Evolutionary conservation across 208 protist species (phyloP).

Genomic region (Blastocrithidia nonstop): DNA sequence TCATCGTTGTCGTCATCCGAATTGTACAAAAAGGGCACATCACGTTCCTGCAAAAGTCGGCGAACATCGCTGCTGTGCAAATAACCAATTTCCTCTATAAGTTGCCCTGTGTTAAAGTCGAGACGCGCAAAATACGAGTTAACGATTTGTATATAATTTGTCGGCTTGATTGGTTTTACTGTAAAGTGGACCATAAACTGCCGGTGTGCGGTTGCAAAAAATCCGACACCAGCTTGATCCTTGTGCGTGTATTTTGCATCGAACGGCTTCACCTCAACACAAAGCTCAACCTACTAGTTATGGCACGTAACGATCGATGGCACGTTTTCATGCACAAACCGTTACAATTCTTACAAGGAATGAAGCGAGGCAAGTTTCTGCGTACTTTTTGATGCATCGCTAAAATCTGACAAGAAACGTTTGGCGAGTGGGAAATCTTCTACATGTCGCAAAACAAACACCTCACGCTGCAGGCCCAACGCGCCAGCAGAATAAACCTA

Average conservation of each 20-base stretch:
- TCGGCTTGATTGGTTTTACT: conserved; percentile 6
- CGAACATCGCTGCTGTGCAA: conserved; percentile 35
- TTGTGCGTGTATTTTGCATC: conserved; percentile 20
- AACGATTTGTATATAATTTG: conserved; percentile 19
- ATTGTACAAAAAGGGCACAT: conserved; percentile 3
- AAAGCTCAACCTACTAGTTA: conserved; percentile 35
- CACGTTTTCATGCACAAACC: conserved; percentile 9
- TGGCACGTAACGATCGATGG: conserved; percentile 15
- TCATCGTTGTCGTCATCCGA: conserved; percentile 5
- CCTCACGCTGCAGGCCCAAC: conserved; percentile 26
- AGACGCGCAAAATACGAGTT: conserved; percentile 60
- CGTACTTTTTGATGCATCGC: conserved; percentile 7
- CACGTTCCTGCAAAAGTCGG: conserved; percentile 23
- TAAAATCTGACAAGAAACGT: conserved; percentile 21
- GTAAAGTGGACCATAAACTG: conserved; percentile 33
- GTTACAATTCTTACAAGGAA: too few relatives aligned
- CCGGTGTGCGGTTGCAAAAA: conserved; percentile 40
- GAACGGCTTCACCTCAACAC: conserved; percentile 26
- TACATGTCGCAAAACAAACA: conserved; percentile 33
- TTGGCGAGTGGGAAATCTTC: conserved; percentile 22
- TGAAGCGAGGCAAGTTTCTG: too few relatives aligned
- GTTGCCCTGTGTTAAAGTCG: conserved; percentile 25
- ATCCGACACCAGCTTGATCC: conserved; percentile 12
- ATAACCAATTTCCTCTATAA: conserved; percentile 51
- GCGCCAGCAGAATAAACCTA: conserved; percentile 37